A percentile compares a stretch with the other conserved stretches of the same genome.
Evolutionary conservation across 345 rosid species (phyloP).

Genomic region (Corymbia maculata): DNA sequence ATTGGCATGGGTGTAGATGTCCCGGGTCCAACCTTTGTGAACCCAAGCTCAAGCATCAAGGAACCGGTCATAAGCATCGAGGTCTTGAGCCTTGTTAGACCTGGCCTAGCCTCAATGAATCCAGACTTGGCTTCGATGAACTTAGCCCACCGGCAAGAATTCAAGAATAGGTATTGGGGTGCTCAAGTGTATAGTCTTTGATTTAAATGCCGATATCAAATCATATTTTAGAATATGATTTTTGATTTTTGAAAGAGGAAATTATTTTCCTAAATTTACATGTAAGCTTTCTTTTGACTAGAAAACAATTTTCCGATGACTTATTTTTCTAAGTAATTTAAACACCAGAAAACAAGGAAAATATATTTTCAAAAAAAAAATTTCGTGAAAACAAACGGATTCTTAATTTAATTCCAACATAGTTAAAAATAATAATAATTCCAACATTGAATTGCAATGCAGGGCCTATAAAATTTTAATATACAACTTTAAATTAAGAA

Average conservation of each 20-base stretch:
- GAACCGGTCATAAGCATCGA: background rate
- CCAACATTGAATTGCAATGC: background rate
- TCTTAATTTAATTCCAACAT: background rate
- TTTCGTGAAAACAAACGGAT: background rate
- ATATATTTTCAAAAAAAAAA: no score
- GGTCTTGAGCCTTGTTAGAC: background rate
- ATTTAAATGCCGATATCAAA: no score
- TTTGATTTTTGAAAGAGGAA: no score
- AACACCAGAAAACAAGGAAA: background rate
- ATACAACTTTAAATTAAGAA: background rate
- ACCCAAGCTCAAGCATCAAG: background rate
- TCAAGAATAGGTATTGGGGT: background rate
- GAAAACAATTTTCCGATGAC: no score
- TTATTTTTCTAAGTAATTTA: background rate
- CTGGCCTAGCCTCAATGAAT: background rate
- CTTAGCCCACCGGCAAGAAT: background rate
- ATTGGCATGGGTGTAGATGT: rapidly evolving
- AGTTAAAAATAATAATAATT: no score
- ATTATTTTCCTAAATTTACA: background rate
- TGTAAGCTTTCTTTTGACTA: background rate
- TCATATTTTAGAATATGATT: no score
- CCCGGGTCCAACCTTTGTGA: background rate
- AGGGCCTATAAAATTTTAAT: background rate
- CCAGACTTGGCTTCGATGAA: background rate
- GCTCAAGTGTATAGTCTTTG: background rate